These are phyloP conservation scores for Oryza brachyantha DNA, from an alignment of 176 grass and related monocot genomes.

Conservation along the genomic window DNA sequence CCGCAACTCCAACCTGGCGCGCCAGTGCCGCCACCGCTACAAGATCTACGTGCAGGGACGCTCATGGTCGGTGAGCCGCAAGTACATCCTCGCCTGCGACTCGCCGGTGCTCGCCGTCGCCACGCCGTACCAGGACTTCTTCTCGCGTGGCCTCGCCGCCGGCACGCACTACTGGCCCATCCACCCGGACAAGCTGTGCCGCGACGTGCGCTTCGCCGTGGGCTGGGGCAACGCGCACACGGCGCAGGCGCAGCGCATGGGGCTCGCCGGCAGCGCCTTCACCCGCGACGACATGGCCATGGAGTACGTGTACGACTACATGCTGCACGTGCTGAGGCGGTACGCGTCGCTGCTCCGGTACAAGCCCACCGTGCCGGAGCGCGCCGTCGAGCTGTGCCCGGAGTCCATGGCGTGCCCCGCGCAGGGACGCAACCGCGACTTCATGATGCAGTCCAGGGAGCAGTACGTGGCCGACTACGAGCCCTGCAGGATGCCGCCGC, in stretches of 20 bases:
- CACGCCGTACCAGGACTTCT: constrained; percentile 64
- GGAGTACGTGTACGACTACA: constrained; percentile 92
- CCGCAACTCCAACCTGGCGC: constrained; percentile 56
- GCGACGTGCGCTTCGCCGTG: constrained; percentile 62
- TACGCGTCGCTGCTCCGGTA: constrained; percentile 71
- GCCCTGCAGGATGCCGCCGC: constrained; percentile 54
- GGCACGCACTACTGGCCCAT: constrained; percentile 82
- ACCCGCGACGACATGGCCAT: constrained; percentile 53
- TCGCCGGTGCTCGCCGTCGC: constrained; percentile 56
- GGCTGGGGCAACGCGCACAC: constrained; percentile 78
- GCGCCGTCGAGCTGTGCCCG: constrained; percentile 57
- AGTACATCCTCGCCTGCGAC: constrained; percentile 88
- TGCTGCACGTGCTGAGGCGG: constrained; percentile 70
- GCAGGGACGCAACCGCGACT: not conserved
- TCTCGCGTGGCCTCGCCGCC: constrained; percentile 62
- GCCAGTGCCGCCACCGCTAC: constrained; percentile 71
- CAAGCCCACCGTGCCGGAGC: constrained; percentile 68
- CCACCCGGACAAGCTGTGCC: constrained; percentile 41
- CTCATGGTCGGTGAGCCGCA: constrained; percentile 85
- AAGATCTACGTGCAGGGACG: constrained; percentile 76
- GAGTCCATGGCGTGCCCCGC: constrained; percentile 63
- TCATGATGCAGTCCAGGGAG: constrained; percentile 81
- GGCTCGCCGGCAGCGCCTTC: constrained; percentile 45
- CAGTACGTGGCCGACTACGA: constrained; percentile 37
- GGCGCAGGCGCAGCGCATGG: constrained; percentile 44